These are phyloP conservation scores for Penicillium sp. DNA, from an alignment of 2,329 filamentous ascomycete genomes.

Conservation along the genomic window DNA sequence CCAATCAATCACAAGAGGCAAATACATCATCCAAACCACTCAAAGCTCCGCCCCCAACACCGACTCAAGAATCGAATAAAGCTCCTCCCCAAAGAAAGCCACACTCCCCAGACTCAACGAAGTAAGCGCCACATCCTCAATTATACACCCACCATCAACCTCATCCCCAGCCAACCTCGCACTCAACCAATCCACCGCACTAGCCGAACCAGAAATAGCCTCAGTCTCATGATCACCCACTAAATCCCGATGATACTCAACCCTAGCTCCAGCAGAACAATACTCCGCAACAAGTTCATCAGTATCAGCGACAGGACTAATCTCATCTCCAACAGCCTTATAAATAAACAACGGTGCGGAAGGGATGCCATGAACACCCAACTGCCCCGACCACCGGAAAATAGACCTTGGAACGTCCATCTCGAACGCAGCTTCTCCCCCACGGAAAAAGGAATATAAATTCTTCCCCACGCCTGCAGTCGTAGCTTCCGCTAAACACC, in stretches of 20 bases:
- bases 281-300: constrained; percentile 27
- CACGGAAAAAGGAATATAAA: constrained; percentile 7
- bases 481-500: background rate
- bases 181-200: constrained; percentile 13
- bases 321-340: constrained; percentile 33
- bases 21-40: too few species aligned
- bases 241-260: constrained; percentile 28
- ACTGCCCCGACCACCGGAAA: constrained; percentile 10
- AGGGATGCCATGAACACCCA: constrained; percentile 14
- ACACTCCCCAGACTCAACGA: background rate
- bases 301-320: constrained; percentile 27
- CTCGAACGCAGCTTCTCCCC: constrained; percentile 9
- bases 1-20: too few species aligned
- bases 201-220: constrained; percentile 11
- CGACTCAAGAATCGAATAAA: constrained; percentile 6
- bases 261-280: constrained; percentile 21
- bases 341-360: constrained; percentile 31
- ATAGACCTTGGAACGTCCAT: constrained; percentile 7
- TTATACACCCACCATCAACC: background rate
- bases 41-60: background rate
- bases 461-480: background rate
- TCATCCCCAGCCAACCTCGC: constrained; percentile 3
- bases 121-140: constrained; percentile 4
- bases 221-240: constrained; percentile 27
- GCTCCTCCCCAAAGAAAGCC: background rate